Conservation (phyloP, 306 rosid genomes). For the Glycine soja region DNA sequence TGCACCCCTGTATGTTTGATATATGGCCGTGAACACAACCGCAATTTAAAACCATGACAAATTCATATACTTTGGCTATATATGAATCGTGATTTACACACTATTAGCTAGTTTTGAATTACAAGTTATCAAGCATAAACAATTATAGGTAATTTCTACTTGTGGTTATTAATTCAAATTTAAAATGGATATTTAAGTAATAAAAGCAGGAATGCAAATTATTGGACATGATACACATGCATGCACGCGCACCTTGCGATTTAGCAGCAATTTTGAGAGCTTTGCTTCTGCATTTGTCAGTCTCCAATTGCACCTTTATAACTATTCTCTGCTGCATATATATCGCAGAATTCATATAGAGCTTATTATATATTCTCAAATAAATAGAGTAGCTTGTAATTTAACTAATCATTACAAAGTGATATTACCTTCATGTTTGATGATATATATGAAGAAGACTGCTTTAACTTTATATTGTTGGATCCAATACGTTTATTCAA, state of each 20-base stretch:
- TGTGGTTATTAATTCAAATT: not conserved
- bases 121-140: too few species aligned
- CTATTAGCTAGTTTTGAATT: not conserved
- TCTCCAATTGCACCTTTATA: not conserved
- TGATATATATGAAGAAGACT: not conserved
- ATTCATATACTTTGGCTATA: not conserved
- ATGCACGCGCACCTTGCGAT: not conserved
- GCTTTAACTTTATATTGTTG: not conserved
- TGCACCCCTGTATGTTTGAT: constrained; percentile 6
- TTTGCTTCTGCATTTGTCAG: constrained; percentile 13
- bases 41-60: too few species aligned
- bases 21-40: not conserved
- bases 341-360: not conserved
- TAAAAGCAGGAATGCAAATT: not conserved
- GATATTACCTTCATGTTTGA: constrained; percentile 16
- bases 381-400: not conserved
- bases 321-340: constrained; percentile 3
- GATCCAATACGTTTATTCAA: not conserved
- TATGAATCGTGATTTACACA: not conserved
- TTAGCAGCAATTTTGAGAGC: constrained; percentile 16
- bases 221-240: not conserved
- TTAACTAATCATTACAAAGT: not conserved
- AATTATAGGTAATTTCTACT: too few species aligned
- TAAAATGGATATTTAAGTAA: not conserved
- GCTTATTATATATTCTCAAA: not conserved